Conservation (phyloP, 805 yeast species). For the Candida koratica region DNA sequence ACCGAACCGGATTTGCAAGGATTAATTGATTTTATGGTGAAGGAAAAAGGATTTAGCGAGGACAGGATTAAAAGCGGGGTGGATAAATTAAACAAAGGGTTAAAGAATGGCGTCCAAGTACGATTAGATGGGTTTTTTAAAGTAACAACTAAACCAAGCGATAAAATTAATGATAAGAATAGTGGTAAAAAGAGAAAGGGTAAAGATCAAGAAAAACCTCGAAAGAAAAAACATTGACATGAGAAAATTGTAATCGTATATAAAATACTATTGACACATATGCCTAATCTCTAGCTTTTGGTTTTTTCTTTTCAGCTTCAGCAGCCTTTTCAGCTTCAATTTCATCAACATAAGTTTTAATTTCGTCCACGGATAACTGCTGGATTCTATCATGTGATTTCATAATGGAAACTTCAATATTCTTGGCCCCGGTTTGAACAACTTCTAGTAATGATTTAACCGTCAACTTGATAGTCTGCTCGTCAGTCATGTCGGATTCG, state of each 20-base stretch:
- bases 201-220: slow-evolving; percentile 27
- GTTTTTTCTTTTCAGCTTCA: slow-evolving; percentile 72
- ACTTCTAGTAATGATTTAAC: slow-evolving; percentile 88
- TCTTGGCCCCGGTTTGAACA: slow-evolving; percentile 96
- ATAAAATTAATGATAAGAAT: slow-evolving; percentile 23
- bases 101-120: slow-evolving; percentile 84
- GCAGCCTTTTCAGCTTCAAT: slow-evolving; percentile 86
- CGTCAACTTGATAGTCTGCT: slow-evolving; percentile 73
- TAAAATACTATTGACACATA: slow-evolving; percentile 2
- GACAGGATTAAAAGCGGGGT: slow-evolving; percentile 88
- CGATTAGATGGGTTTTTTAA: slow-evolving; percentile 89
- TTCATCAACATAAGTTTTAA: slow-evolving; percentile 69
- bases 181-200: slow-evolving; percentile 29
- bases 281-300: slow-evolving; percentile 25
- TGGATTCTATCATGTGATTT: slow-evolving; percentile 61
- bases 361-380: slow-evolving; percentile 62
- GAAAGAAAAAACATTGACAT: slow-evolving; percentile 25
- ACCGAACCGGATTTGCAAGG: slow-evolving; percentile 82
- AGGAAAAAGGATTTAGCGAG: slow-evolving; percentile 86
- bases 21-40: slow-evolving; percentile 75
- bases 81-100: slow-evolving; percentile 75
- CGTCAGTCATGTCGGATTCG: slow-evolving; percentile 56
- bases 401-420: slow-evolving; percentile 88
- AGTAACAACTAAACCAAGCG: slow-evolving; percentile 49
- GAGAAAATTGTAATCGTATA: slow-evolving; percentile 5